Conservation (phyloP, 2,329 filamentous ascomycete species). For the Alternaria ethzedia region DNA sequence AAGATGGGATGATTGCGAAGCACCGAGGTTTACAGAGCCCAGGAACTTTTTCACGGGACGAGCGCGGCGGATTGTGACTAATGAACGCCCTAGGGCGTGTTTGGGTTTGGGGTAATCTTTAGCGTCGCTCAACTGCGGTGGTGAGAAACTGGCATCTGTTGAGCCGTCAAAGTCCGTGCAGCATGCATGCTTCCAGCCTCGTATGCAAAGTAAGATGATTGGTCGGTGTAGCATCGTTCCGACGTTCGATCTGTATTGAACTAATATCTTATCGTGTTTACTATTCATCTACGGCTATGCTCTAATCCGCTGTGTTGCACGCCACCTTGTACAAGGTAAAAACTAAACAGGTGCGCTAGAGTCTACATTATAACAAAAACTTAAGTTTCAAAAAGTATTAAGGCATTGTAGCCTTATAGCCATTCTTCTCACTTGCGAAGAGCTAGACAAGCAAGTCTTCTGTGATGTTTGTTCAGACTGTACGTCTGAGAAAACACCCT, state of each 20-base stretch:
- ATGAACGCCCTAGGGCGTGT: constrained; percentile 1
- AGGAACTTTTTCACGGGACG: constrained; percentile 4
- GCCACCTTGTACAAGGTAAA: too few relatives aligned
- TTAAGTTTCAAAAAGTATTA: too few relatives aligned
- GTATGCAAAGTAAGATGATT: not conserved
- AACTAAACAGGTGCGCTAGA: too few relatives aligned
- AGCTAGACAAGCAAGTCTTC: too few relatives aligned
- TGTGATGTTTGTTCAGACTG: too few relatives aligned
- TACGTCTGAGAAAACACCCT: too few relatives aligned
- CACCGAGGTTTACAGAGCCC: not conserved
- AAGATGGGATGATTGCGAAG: not conserved
- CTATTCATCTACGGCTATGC: not conserved
- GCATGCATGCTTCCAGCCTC: not conserved
- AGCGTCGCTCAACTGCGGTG: not conserved
- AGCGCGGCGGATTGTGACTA: constrained; percentile 7
- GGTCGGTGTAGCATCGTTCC: not conserved
- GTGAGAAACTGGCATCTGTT: not conserved
- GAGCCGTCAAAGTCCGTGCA: not conserved
- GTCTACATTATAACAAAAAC: too few relatives aligned
- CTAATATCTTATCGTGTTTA: not conserved
- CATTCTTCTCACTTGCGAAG: too few relatives aligned
- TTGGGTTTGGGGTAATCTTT: constrained; percentile 1
- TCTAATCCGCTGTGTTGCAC: not conserved
- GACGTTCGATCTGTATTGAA: not conserved
- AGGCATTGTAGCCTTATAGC: too few relatives aligned